Conservation (phyloP, 768 basidiomycete genomes). For the Hygrocybe punicea region DNA sequence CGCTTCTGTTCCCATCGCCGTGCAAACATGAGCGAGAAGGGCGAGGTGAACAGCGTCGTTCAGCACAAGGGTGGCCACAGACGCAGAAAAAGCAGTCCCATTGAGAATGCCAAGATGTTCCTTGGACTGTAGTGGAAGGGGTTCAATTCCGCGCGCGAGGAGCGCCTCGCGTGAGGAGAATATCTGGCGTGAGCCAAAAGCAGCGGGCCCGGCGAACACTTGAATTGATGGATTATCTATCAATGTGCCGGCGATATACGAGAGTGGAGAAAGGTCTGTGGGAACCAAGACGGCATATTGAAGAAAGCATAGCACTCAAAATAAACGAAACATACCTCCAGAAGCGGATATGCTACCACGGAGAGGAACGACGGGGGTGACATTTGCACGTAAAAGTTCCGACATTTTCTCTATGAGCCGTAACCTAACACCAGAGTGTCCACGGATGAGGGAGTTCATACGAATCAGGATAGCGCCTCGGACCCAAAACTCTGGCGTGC, state of each 20-base stretch:
- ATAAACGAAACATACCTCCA: conserved; percentile 51
- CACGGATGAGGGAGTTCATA: conserved; percentile 78
- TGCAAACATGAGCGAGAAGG: conserved; percentile 65
- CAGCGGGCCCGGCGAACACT: conserved; percentile 54
- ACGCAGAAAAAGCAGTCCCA: conserved; percentile 73
- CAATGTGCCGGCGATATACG: conserved; percentile 66
- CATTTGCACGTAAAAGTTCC: conserved; percentile 57
- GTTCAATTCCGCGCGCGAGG: conserved; percentile 50
- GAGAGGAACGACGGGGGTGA: conserved; percentile 75
- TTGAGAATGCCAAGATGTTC: conserved; percentile 71
- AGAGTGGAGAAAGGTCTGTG: conserved; percentile 42
- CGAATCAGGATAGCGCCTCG: conserved; percentile 76
- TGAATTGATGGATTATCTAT: conserved; percentile 65
- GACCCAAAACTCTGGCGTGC: conserved; percentile 87
- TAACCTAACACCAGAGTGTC: conserved; percentile 78
- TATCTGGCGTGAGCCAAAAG: conserved; percentile 49
- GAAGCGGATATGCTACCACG: conserved; percentile 76
- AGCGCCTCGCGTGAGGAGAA: conserved; percentile 52
- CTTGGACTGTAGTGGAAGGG: conserved; percentile 59
- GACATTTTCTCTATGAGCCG: conserved; percentile 70
- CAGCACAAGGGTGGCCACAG: conserved; percentile 67
- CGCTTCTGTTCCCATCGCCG: conserved; percentile 78
- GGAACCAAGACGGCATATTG: neutral
- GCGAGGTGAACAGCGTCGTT: conserved; percentile 65
- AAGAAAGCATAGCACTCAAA: neutral